Base-by-base conservation (phyloP, 139 green algal genomes). In the Chlamydomonas asymmetrica region DNA sequence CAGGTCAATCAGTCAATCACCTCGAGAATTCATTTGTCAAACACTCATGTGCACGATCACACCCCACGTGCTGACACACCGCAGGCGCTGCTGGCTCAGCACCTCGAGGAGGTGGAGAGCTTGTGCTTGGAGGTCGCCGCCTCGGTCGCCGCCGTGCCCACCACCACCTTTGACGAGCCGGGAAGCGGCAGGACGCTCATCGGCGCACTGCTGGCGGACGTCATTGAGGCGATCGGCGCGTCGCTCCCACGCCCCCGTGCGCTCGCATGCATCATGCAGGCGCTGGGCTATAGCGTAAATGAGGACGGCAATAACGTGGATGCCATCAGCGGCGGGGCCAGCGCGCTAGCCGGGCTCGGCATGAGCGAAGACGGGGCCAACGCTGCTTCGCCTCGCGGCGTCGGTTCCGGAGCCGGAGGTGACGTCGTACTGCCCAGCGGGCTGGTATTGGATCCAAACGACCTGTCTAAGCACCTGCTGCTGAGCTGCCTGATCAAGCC, bases 101-200 rank as follows among this genome's bases (percentile, higher is more conserved):
- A 76, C 39, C 59, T 76, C 22, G 70, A 76, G 41, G 70, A 76
- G 54, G 29, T 76, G 9, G 56, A 76, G 40, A 39, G 31, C 31
- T 25, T 76, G 70, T 76, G 70, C 31, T 25, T 76, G 70, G 70
- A 76, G 40, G 56, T 76, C 2, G 70, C 70, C 31, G 49, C 57
- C 3, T 40, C 59, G 57, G 32, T 76, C 5, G 29, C 70, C 5
- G 70, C 60, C 40, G 63, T 70, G 27, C 49, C 39, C 23, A 7
- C 38, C 4, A 27, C 38, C 37, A 16, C 6, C 25, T 27, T 27
- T 35, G 62, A 38, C 37, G 32, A 48, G 60, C 45, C 41, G 5
- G 25, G 18, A 0, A 39, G 54, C 35, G 69, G 56, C 38, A 75
- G 13, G 29, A 54, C 69, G 38, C n/a, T n/a, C n/a, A n/a, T n/a